Base-by-base conservation (phyloP, 2,329 filamentous ascomycete genomes). In the Aureobasidium sp. region DNA sequence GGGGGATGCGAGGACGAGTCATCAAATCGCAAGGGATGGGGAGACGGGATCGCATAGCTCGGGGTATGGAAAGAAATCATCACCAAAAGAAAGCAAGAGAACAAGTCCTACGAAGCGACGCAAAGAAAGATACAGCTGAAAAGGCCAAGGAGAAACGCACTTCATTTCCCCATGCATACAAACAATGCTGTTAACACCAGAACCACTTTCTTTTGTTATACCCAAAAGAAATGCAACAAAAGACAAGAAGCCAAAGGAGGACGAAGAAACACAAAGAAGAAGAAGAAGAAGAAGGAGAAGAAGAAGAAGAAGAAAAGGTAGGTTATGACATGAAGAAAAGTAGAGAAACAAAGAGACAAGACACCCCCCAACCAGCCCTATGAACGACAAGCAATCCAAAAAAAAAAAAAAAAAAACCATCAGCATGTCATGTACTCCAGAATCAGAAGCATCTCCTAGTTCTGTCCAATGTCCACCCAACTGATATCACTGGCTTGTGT, bases 401-500 rank as follows among this genome's bases (percentile, higher is more conserved):
- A 47, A 5, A 47, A 24, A 4, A 24, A 47, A 14, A 14, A 47
- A 5, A 47, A 24, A 4, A 24, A 39, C 4, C 15, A 14, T 7
- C 24, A 47, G 15, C 44, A 29, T 22, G n/a, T 19, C 19, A 47
- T 17, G 19, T 54, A 54, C 37, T 54, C 50, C 37, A 29, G 53
- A 35, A 57, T 57, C 53, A 57, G 40, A 57, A 22, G 5, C n/a
- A 45, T 39, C 53, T 57, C 53, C 53, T 57, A 57, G 53, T 57
- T 45, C 57, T 60, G 57, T 60, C 57, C 57, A 50, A 60, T 60
- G 35, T 60, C 45, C 7, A 60, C 57, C 57, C 57, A 60, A 33
- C 57, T 60, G 22, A 60, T 60, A 29, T 60, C 57, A 24, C 45
- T 50, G 17, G 44, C 29, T 37, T 60, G 57, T 12, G 31, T 60